Base-by-base conservation (phyloP, 2,329 filamentous ascomycete species). In the Penicillium sp. region DNA sequence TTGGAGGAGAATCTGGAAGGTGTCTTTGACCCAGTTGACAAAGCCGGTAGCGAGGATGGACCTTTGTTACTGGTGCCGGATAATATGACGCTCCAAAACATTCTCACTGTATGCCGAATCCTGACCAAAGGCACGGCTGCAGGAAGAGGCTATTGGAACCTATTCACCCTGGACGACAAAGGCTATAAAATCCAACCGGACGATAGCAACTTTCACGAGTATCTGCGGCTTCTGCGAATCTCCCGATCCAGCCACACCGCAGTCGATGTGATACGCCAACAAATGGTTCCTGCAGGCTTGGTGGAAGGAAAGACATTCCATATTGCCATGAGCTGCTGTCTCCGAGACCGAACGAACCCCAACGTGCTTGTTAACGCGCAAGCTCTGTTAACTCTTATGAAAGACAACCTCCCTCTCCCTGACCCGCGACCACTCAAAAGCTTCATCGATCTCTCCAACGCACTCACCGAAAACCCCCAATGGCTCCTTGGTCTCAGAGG, bases 61-160 rank as follows among this genome's bases (percentile, higher is more conserved):
- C 65, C 58, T 47, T 59, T 47, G 20, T 81, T 77, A 61, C 75
- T 79, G 9, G 67, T 63, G 14, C 78, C 83, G 0, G 72, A 74
- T n/a, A 82, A 80, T 59, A 77, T 78, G 59, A 81, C 79, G 0
- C 80, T 99, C 1, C 87, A 87, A 1, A 71, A 95, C 46, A 68
- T 95, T 20, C 71, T 96, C 43, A 77, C 83, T 47, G 81, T 86
- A 6, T 83, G 90, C 52, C 57, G 64, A 43, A 74, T 80, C 12
- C 79, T 82, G 30, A 80, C 86, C 30, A 81, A 82, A 52, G 79
- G 83, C 52, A 83, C 83, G 7, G 79, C 81, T 14, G 73, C 82
- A n/a, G 88, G 85, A n/a, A 73, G 81, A 52, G 80, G 80, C 30
- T 97, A 97, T 56, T 97, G 92, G 92, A 77, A 87, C 18, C 68